Percentiles rank a stretch among this genome's conserved stretches.
Conservation (phyloP, 257 asterid species). For the Solanum dulcamara region DNA sequence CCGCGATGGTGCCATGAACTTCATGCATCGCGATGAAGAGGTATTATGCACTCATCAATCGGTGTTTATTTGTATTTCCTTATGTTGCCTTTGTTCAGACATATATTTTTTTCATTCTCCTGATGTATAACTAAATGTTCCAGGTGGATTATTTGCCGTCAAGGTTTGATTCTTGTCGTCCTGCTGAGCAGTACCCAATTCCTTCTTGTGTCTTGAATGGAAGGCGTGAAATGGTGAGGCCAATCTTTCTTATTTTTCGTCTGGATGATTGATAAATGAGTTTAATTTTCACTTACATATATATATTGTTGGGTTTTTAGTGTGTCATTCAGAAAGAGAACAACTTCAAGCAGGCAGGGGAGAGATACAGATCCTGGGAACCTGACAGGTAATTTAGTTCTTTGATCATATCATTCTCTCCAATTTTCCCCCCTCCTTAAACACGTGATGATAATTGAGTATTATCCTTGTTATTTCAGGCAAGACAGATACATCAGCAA, state of each 20-base stretch:
- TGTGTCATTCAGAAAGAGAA: constrained; percentile 46
- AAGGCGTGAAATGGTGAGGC: constrained; percentile 44
- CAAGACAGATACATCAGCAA: constrained; percentile 46
- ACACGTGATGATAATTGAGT: background rate
- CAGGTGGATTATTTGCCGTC: constrained; percentile 77
- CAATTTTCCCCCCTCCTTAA: background rate
- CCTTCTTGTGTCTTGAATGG: constrained; percentile 42
- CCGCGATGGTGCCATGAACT: constrained; percentile 65
- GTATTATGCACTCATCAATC: constrained; percentile 8
- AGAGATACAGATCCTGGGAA: constrained; percentile 47
- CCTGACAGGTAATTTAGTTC: constrained; percentile 35
- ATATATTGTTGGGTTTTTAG: constrained; percentile 12
- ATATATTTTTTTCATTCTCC: background rate
- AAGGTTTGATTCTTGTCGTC: constrained; percentile 53
- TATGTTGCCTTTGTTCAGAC: background rate
- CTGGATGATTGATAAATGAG: background rate
- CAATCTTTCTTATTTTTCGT: background rate
- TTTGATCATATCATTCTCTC: background rate
- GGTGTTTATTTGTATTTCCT: background rate
- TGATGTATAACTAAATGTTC: background rate
- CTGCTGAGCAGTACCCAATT: constrained; percentile 50
- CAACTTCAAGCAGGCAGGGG: constrained; percentile 66
- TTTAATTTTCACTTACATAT: background rate
- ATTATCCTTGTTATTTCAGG: constrained; percentile 19
- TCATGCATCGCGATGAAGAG: constrained; percentile 82